A percentile compares a stretch with the other conserved stretches of the same genome.
These are phyloP conservation scores for Hypomontagnella monticulosa DNA, from an alignment of 495 filamentous ascomycete genomes.

Conservation along the genomic window DNA sequence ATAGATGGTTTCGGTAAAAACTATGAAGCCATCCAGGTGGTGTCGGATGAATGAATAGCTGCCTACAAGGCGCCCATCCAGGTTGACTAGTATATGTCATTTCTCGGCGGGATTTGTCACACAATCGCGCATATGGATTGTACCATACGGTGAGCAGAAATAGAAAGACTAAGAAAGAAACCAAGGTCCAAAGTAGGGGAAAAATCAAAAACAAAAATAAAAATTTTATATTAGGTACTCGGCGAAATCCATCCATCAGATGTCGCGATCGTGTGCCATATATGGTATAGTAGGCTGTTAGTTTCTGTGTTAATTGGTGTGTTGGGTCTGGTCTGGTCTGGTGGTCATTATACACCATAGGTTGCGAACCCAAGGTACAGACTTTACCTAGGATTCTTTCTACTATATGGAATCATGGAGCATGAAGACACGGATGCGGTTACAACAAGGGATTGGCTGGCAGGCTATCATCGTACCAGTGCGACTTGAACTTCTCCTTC, in stretches of 20 bases:
- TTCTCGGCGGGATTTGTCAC: conserved; percentile 28
- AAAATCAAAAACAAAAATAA: conserved; percentile 11
- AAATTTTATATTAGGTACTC: conserved; percentile 14
- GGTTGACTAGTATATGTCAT: neutral
- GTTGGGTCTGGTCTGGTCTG: no score
- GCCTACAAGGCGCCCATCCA: neutral
- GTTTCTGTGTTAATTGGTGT: no score
- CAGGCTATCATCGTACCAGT: conserved; percentile 2
- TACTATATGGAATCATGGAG: no score
- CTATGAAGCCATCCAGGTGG: conserved; percentile 32
- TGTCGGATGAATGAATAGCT: neutral
- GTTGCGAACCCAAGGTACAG: conserved; percentile 32
- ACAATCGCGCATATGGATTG: conserved; percentile 30
- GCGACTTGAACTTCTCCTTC: neutral
- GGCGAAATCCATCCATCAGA: conserved; percentile 34
- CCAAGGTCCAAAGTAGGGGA: neutral
- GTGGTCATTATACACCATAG: conserved; percentile 23
- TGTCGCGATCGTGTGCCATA: conserved; percentile 36
- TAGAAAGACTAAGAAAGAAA: conserved; percentile 11
- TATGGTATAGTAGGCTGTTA: neutral
- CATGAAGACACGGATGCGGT: conserved; percentile 28
- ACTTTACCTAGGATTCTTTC: conserved; percentile 22
- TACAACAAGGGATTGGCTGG: conserved; percentile 38
- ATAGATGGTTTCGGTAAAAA: neutral
- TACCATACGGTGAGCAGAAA: conserved; percentile 30